phyloP scores from a whole-genome alignment of 257 asterid species.

The Solanum boliviense region DNA sequence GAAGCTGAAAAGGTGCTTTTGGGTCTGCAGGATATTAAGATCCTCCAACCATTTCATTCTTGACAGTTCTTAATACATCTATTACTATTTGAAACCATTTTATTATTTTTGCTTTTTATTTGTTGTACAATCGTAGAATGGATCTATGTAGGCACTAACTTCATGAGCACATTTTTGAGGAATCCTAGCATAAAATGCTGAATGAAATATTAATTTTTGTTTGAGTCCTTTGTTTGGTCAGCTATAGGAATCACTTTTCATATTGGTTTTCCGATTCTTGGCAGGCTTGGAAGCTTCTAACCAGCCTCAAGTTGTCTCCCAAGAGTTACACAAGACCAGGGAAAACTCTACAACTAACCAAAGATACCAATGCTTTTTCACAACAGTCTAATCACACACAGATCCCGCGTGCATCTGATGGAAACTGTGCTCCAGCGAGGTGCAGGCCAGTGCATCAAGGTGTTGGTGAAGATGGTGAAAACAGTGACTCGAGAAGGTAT shows the following conservation, averaged over 20 bases:
- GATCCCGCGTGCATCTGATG: conserved; percentile 21
- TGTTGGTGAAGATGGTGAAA: conserved; percentile 11
- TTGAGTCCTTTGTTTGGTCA: neutral
- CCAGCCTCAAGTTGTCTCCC: conserved; percentile 58
- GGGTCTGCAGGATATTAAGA: neutral
- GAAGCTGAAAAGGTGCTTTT: conserved; percentile 62
- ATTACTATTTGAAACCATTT: neutral
- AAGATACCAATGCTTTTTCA: conserved; percentile 23
- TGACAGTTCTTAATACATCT: neutral
- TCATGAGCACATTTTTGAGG: neutral
- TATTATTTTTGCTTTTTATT: neutral
- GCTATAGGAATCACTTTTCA: neutral
- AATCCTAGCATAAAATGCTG: neutral
- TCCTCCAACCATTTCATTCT: neutral
- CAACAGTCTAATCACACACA: conserved; percentile 31
- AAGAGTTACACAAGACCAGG: conserved; percentile 67
- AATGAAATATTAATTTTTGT: neutral
- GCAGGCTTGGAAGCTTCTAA: conserved; percentile 90
- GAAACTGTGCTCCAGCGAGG: conserved; percentile 20
- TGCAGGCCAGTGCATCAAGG: conserved; percentile 20
- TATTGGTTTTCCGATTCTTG: neutral
- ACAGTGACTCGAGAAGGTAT: conserved; percentile 19
- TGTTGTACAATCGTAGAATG: neutral
- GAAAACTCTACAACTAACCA: conserved; percentile 42
- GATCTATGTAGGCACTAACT: neutral